Conservation (phyloP, 441 rosid genomes). For the Rhodomyrtus psidioides region DNA sequence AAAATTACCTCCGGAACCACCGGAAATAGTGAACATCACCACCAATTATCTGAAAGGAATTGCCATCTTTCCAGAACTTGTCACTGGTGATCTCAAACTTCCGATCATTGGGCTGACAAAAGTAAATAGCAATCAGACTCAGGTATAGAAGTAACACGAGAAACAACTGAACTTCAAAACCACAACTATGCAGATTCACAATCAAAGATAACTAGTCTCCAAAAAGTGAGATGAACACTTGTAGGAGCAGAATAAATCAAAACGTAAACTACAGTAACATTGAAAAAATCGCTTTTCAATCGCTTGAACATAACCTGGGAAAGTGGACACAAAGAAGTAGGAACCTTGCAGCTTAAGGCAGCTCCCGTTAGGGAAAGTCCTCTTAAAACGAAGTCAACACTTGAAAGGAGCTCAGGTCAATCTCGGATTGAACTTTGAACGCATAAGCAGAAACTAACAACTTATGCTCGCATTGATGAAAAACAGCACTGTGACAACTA, state of each 20-base stretch:
- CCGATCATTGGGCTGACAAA: conserved; percentile 15
- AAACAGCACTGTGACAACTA: neutral
- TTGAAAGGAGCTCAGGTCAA: neutral
- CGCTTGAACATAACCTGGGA: neutral
- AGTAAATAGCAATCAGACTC: neutral
- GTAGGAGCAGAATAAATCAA: neutral
- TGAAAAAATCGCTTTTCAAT: neutral
- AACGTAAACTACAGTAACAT: neutral
- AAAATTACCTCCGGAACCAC: conserved; percentile 65
- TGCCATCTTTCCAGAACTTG: conserved; percentile 76
- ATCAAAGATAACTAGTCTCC: neutral
- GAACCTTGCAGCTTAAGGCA: neutral
- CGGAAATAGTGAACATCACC: conserved; percentile 96
- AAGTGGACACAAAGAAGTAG: neutral
- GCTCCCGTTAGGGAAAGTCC: neutral
- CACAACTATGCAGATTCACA: neutral
- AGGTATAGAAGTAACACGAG: neutral
- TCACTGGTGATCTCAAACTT: conserved; percentile 63
- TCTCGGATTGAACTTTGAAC: too few species aligned
- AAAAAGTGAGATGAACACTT: neutral
- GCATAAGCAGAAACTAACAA: neutral
- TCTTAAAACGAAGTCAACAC: neutral
- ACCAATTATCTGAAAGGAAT: conserved; percentile 68
- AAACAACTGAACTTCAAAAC: too few species aligned
- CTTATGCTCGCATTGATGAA: neutral